Evolutionary conservation across 176 grass and related monocot species (phyloP).

Genomic region (Oryza punctata): DNA sequence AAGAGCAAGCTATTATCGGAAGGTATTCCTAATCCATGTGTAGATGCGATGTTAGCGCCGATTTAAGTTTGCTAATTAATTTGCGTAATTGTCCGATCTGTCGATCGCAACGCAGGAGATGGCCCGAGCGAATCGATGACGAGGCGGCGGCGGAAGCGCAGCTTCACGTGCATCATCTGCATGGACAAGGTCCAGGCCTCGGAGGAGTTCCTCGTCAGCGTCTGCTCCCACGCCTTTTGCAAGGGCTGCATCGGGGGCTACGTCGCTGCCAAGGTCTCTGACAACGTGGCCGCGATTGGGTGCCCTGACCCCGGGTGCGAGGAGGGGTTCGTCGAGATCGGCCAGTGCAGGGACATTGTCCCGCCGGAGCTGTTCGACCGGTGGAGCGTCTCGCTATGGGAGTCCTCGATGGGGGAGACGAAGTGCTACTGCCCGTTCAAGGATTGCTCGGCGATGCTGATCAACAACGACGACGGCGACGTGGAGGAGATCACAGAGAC

Average conservation of each 20-base stretch:
- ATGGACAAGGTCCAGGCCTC: conserved; percentile 32
- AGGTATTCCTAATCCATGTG: too few species aligned
- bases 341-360: conserved; percentile 52
- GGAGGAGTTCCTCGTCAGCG: conserved; percentile 31
- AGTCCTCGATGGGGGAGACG: conserved; percentile 39
- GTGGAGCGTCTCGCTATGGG: conserved; percentile 56
- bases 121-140: not conserved
- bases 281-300: conserved; percentile 33
- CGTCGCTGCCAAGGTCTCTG: conserved; percentile 40
- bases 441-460: conserved; percentile 64
- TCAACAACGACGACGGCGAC: conserved; percentile 9
- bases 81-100: not conserved
- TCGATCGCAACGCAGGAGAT: not conserved
- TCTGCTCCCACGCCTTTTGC: conserved; percentile 54
- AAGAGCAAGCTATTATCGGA: too few species aligned
- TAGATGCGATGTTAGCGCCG: too few species aligned
- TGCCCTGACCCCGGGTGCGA: conserved; percentile 61
- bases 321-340: conserved; percentile 28
- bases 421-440: conserved; percentile 79
- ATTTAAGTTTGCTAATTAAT: too few species aligned
- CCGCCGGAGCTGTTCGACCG: conserved; percentile 40
- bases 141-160: not conserved
- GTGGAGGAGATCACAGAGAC: conserved; percentile 12
- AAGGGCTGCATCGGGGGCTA: conserved; percentile 39
- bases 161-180: conserved; percentile 61